These are phyloP conservation scores for Phyllostachys edulis DNA, from an alignment of 176 grass and related monocot species.

Conservation along the genomic window DNA sequence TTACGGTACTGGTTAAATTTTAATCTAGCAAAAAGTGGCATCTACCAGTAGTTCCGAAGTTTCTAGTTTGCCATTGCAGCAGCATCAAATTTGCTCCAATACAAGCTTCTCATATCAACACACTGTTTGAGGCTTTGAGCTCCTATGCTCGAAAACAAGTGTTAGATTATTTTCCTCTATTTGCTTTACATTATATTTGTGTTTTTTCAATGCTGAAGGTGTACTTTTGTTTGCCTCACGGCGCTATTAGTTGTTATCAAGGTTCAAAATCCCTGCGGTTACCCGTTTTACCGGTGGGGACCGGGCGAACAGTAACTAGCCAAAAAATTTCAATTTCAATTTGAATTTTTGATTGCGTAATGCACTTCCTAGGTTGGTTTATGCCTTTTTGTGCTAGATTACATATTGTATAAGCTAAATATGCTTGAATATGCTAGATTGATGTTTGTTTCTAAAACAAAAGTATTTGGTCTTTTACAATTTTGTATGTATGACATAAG, in stretches of 20 bases:
- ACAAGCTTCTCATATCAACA: not conserved
- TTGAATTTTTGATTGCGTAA: too few relatives aligned
- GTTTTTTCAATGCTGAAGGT: not conserved
- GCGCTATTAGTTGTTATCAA: constrained; percentile 5
- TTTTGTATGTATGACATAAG: too few relatives aligned
- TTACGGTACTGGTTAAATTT: not conserved
- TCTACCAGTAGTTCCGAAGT: not conserved
- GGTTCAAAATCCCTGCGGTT: too few relatives aligned
- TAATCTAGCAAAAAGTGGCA: not conserved
- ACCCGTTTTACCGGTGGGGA: too few relatives aligned
- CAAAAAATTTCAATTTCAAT: too few relatives aligned
- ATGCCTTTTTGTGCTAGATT: too few relatives aligned
- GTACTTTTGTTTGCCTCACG: not conserved
- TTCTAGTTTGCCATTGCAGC: not conserved
- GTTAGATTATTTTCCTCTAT: not conserved
- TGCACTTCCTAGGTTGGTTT: too few relatives aligned
- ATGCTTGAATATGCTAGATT: too few relatives aligned
- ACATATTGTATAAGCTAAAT: too few relatives aligned
- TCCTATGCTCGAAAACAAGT: not conserved
- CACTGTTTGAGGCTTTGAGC: not conserved
- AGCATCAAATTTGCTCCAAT: not conserved
- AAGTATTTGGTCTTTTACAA: too few relatives aligned
- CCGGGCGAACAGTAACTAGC: too few relatives aligned
- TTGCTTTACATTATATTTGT: not conserved
- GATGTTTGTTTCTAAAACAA: too few relatives aligned